Conservation (phyloP, 2,329 filamentous ascomycete genomes). For the Fusarium sp. region DNA sequence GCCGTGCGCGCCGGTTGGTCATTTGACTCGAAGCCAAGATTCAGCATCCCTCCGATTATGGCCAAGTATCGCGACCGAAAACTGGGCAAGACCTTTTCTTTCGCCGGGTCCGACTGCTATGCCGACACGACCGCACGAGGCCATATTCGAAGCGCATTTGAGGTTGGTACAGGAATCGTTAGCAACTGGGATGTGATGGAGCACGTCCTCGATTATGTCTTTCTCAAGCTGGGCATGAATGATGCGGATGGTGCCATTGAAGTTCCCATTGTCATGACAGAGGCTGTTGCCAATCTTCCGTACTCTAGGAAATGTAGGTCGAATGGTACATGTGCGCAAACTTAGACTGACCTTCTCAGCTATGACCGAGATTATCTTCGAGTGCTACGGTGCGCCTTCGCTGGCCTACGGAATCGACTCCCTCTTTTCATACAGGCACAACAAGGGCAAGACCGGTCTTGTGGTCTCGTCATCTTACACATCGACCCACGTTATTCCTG, state of each 20-base stretch:
- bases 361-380: slow-evolving; percentile 98
- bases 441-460: slow-evolving; percentile 86
- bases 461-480: slow-evolving; percentile 94
- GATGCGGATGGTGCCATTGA: slow-evolving; percentile 80
- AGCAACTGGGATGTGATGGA: slow-evolving; percentile 99
- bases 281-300: slow-evolving; percentile 89
- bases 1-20: slow-evolving; percentile 95
- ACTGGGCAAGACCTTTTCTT: slow-evolving; percentile 89
- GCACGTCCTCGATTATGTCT: slow-evolving; percentile 92
- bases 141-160: slow-evolving; percentile 91
- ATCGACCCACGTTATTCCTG: slow-evolving; percentile 94
- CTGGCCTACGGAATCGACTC: slow-evolving; percentile 96
- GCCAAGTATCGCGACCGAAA: slow-evolving; percentile 96
- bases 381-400: slow-evolving; percentile 92
- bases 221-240: slow-evolving; percentile 92
- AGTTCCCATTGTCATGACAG: slow-evolving; percentile 93
- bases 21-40: slow-evolving; percentile 84
- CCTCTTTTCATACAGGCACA: slow-evolving; percentile 94
- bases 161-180: slow-evolving; percentile 89
- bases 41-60: slow-evolving; percentile 89
- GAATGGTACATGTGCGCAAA: neutral
- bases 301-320: slow-evolving; percentile 87
- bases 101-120: slow-evolving; percentile 93
- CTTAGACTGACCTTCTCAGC: slow-evolving; percentile 64
- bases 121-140: slow-evolving; percentile 92